Conservation (phyloP, 83 land plant genomes). For the Isoetes engelmannii region DNA sequence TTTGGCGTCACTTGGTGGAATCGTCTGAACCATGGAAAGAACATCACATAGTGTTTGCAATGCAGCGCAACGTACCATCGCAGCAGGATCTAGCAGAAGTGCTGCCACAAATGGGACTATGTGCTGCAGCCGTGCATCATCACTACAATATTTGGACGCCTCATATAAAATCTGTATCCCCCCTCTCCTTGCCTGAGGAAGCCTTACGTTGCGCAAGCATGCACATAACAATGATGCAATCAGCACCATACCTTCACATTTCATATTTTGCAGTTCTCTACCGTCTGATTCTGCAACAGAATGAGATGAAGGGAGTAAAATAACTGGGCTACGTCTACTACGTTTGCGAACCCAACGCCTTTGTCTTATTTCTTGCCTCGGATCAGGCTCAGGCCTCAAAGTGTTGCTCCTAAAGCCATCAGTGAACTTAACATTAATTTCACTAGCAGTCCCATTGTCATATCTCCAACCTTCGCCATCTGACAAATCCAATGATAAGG, state of each 20-base stretch:
- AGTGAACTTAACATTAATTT: neutral
- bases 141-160: slow-evolving; percentile 65
- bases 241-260: slow-evolving; percentile 89
- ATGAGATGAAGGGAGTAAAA: slow-evolving; percentile 13
- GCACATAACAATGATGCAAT: slow-evolving; percentile 91
- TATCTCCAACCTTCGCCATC: slow-evolving; percentile 31
- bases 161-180: slow-evolving; percentile 62
- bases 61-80: slow-evolving; percentile 98
- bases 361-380: slow-evolving; percentile 17
- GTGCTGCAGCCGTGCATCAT: slow-evolving; percentile 88
- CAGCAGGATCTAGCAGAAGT: slow-evolving; percentile 82
- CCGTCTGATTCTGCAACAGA: neutral
- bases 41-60: slow-evolving; percentile 78
- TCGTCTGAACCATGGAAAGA: slow-evolving; percentile 61
- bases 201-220: slow-evolving; percentile 84
- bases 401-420: too few relatives aligned
- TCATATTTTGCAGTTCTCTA: slow-evolving; percentile 20
- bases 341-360: slow-evolving; percentile 22
- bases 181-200: slow-evolving; percentile 74
- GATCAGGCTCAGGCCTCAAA: neutral
- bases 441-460: slow-evolving; percentile 8
- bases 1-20: slow-evolving; percentile 96
- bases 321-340: slow-evolving; percentile 11
- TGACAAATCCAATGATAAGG: neutral
- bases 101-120: slow-evolving; percentile 89